Conservation (phyloP, 2,329 filamentous ascomycete genomes). For the Ascocoryne sarcoides region DNA sequence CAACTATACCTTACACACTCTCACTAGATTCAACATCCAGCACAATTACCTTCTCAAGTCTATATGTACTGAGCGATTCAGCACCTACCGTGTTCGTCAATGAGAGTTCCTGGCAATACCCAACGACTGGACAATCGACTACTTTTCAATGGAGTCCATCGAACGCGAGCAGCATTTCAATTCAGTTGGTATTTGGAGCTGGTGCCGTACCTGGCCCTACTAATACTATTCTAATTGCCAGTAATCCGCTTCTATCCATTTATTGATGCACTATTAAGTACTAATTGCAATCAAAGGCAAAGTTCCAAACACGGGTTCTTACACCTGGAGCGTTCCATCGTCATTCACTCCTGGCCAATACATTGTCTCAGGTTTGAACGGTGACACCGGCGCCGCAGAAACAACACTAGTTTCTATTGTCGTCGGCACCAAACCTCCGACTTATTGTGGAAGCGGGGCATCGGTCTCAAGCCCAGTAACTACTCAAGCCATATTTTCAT, state of each 20-base stretch:
- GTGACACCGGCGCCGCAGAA: not conserved
- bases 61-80: too few species aligned
- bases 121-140: too few species aligned
- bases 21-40: too few species aligned
- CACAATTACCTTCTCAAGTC: too few species aligned
- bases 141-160: too few species aligned
- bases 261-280: too few species aligned
- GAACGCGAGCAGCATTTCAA: not conserved
- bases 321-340: conserved; percentile 1
- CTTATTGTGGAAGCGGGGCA: not conserved
- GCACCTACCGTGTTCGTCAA: too few species aligned
- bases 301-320: conserved; percentile 2
- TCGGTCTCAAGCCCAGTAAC: not conserved
- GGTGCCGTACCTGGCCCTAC: conserved; percentile 2
- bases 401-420: not conserved
- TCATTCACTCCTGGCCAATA: conserved; percentile 3
- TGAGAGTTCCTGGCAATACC: too few species aligned
- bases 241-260: too few species aligned
- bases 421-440: not conserved
- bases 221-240: conserved; percentile 1
- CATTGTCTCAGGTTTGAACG: not conserved
- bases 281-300: too few species aligned
- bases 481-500: not conserved
- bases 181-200: not conserved
- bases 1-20: too few species aligned